phyloP scores from a whole-genome alignment of 495 filamentous ascomycete genomes.

The Podospora didyma region DNA sequence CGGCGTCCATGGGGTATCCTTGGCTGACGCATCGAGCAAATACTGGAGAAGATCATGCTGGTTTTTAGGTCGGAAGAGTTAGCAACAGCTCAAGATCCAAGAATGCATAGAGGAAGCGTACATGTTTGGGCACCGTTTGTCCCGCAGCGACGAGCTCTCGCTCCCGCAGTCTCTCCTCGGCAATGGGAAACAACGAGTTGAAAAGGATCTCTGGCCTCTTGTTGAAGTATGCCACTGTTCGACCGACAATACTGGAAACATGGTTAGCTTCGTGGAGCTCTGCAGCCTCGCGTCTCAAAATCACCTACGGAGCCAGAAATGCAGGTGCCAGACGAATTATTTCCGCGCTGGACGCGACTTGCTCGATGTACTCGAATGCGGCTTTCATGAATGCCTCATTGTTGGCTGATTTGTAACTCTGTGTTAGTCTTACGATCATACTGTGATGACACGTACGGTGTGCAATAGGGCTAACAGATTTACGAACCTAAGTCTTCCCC shows the following conservation, averaged over 20 bases:
- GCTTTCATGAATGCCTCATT: constrained; percentile 17
- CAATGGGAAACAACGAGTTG: constrained; percentile 7
- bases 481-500: background rate
- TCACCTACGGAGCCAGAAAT: constrained; percentile 4
- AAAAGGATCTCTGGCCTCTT: constrained; percentile 11
- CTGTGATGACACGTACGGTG: background rate
- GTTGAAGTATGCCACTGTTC: background rate
- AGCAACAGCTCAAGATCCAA: too few relatives aligned
- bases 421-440: background rate
- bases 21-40: too few relatives aligned
- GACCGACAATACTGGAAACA: background rate
- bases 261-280: background rate
- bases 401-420: constrained; percentile 1
- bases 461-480: background rate
- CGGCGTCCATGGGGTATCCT: background rate
- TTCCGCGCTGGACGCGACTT: constrained; percentile 15
- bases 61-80: too few relatives aligned
- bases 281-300: background rate
- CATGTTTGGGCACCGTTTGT: too few relatives aligned
- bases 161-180: constrained; percentile 5
- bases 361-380: constrained; percentile 17
- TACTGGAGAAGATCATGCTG: too few relatives aligned
- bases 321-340: constrained; percentile 13
- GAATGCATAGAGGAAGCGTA: too few relatives aligned
- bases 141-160: constrained; percentile 2